phyloP scores from a whole-genome alignment of 2,329 filamentous ascomycete species.

The Diplodia seriata region DNA sequence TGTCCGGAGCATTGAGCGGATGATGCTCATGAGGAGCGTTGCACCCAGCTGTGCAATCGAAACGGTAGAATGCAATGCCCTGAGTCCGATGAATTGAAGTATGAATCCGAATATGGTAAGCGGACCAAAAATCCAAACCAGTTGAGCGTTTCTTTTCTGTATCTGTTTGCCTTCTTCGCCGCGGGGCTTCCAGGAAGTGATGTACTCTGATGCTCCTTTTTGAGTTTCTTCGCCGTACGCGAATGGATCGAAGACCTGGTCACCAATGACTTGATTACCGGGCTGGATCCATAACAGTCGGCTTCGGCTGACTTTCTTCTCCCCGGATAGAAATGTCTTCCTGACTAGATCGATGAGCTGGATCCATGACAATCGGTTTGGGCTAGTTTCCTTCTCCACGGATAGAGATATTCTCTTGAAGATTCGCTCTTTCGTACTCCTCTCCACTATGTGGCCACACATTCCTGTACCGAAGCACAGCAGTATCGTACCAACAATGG shows the following conservation, averaged over 20 bases:
- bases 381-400: too few relatives aligned
- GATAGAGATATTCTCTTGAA: too few relatives aligned
- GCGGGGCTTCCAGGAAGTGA: neutral
- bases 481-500: neutral
- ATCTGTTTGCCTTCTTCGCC: too few relatives aligned
- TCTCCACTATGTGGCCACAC: neutral
- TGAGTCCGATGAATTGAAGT: neutral
- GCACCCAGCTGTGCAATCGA: conserved; percentile 8
- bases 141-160: neutral
- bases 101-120: neutral
- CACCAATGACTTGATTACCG: neutral
- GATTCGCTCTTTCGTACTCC: too few relatives aligned
- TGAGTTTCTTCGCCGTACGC: neutral
- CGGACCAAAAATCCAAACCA: neutral
- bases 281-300: conserved; percentile 5
- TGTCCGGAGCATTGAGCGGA: neutral
- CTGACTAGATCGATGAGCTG: neutral
- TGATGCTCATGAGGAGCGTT: neutral
- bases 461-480: conserved; percentile 1
- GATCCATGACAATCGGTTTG: too few relatives aligned
- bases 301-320: neutral
- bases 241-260: conserved; percentile 2
- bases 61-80: neutral
- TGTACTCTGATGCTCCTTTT: neutral
- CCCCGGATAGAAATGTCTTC: too few relatives aligned